Evolutionary conservation across 2,329 filamentous ascomycete species (phyloP).

Genomic region (Xylaria sp.): DNA sequence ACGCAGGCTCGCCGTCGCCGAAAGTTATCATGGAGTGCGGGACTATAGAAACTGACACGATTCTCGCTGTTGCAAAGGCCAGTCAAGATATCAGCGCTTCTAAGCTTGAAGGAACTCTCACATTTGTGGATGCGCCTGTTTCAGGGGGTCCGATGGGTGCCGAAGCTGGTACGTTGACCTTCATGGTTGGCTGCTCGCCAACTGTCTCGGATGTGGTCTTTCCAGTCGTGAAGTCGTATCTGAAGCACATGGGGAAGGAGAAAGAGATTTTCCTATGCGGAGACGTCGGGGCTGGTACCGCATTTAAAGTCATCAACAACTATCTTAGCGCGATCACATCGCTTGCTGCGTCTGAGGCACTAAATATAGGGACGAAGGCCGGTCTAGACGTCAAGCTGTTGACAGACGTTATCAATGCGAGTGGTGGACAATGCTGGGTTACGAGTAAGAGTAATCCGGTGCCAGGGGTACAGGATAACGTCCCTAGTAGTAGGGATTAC

Average conservation of each 20-base stretch:
- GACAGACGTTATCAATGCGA: constrained; percentile 71
- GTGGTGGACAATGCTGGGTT: constrained; percentile 57
- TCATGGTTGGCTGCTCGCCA: constrained; percentile 44
- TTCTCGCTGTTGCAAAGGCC: constrained; percentile 61
- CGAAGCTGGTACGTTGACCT: constrained; percentile 42
- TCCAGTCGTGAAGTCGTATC: constrained; percentile 58
- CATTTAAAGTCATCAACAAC: constrained; percentile 76
- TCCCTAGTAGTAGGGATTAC: constrained; percentile 40
- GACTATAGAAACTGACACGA: constrained; percentile 41
- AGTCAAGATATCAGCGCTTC: constrained; percentile 49
- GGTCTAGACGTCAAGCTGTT: constrained; percentile 52
- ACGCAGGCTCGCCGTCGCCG: not conserved
- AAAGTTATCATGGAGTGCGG: constrained; percentile 43
- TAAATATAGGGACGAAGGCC: constrained; percentile 47
- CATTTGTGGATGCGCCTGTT: constrained; percentile 46
- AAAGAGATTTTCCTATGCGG: constrained; percentile 66
- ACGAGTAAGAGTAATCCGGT: constrained; percentile 43
- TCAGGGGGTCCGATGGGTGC: constrained; percentile 46
- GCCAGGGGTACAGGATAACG: constrained; percentile 39
- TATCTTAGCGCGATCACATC: constrained; percentile 75
- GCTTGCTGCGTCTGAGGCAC: constrained; percentile 48
- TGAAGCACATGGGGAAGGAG: constrained; percentile 61
- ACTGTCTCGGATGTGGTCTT: constrained; percentile 55
- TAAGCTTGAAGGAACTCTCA: constrained; percentile 27
- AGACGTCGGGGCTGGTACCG: constrained; percentile 65